Conservation (phyloP, 1,284 basidiomycete genomes). For the Trametes sp. region DNA sequence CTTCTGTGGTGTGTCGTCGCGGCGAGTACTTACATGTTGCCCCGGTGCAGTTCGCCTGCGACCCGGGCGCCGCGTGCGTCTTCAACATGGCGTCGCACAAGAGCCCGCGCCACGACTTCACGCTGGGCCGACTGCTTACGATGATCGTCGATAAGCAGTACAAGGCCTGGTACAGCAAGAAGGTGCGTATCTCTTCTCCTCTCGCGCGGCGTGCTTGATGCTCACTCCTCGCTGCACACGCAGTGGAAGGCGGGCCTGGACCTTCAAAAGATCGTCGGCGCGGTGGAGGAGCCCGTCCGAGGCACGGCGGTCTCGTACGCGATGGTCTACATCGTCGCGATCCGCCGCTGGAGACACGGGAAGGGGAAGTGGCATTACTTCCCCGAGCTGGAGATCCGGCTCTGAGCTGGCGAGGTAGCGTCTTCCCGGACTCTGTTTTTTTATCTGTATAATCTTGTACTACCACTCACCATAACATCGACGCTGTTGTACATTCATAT, state of each 20-base stretch:
- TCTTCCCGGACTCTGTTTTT: too few relatives aligned
- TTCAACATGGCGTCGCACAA: neutral
- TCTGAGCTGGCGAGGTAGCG: too few relatives aligned
- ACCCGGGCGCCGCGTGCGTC: neutral
- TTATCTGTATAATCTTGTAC: too few relatives aligned
- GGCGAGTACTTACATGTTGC: neutral
- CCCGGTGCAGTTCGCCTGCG: neutral
- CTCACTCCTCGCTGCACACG: neutral
- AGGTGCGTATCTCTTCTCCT: neutral
- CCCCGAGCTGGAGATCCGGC: too few relatives aligned
- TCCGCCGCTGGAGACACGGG: too few relatives aligned
- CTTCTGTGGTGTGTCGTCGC: neutral
- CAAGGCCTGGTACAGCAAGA: neutral
- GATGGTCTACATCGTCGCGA: too few relatives aligned
- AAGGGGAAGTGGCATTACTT: too few relatives aligned
- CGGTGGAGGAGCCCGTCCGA: too few relatives aligned
- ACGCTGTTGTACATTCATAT: too few relatives aligned
- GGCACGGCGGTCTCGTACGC: neutral
- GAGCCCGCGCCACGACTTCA: neutral
- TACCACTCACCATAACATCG: too few relatives aligned
- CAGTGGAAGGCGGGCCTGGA: neutral
- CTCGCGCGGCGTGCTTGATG: neutral
- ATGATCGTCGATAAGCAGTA: slow-evolving; percentile 6
- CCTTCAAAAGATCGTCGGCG: too few relatives aligned
- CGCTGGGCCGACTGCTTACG: neutral